Evolutionary conservation across 495 filamentous ascomycete genomes (phyloP).

Genomic region (Penicillium canescens): DNA sequence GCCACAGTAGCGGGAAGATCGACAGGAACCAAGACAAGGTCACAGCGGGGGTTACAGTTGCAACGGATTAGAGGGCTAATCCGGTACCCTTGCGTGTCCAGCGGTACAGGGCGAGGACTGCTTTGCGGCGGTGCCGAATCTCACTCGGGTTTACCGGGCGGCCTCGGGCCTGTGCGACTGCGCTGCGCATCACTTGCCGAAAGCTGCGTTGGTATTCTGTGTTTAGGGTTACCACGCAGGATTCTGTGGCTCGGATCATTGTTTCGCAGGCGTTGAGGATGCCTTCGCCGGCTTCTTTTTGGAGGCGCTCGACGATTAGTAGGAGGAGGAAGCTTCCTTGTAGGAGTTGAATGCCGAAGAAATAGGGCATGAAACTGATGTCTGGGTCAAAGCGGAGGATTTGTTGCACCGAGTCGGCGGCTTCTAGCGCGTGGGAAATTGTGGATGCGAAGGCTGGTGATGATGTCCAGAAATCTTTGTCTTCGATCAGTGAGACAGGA

Average conservation of each 20-base stretch:
- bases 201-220: constrained; percentile 88
- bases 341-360: constrained; percentile 83
- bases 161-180: constrained; percentile 74
- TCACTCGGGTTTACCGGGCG: constrained; percentile 74
- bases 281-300: constrained; percentile 75
- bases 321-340: constrained; percentile 82
- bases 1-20: background rate
- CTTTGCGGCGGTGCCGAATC: constrained; percentile 71
- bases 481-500: constrained; percentile 79
- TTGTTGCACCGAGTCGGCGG: constrained; percentile 77
- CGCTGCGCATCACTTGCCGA: constrained; percentile 80
- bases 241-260: constrained; percentile 82
- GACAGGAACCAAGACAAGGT: constrained; percentile 3
- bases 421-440: constrained; percentile 76
- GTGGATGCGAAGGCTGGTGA: constrained; percentile 79
- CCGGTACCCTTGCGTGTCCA: constrained; percentile 82
- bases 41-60: background rate
- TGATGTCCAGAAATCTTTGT: constrained; percentile 87
- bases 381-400: constrained; percentile 85
- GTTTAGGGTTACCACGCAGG: constrained; percentile 80
- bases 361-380: constrained; percentile 86
- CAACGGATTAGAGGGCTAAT: constrained; percentile 59
- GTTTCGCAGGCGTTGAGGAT: constrained; percentile 84
- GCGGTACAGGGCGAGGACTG: constrained; percentile 71
- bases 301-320: constrained; percentile 79